These are phyloP conservation scores for Kazachstania martiniae DNA, from an alignment of 805 yeast genomes.

Conservation along the genomic window DNA sequence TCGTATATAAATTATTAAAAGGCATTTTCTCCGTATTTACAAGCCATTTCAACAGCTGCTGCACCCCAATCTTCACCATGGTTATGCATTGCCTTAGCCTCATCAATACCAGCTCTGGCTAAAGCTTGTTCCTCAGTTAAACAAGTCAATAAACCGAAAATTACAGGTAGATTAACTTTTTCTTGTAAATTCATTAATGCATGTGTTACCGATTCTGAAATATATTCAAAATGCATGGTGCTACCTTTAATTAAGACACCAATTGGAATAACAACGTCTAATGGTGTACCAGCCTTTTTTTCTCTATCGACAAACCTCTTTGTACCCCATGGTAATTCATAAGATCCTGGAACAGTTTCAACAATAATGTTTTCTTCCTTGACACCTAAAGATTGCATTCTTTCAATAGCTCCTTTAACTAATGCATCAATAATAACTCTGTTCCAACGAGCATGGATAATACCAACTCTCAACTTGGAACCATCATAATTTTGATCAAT, in stretches of 20 bases:
- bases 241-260: slow-evolving; percentile 94
- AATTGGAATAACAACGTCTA: slow-evolving; percentile 86
- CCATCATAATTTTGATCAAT: slow-evolving; percentile 63
- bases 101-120: slow-evolving; percentile 82
- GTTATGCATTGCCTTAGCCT: slow-evolving; percentile 57
- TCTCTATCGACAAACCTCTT: slow-evolving; percentile 40
- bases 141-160: slow-evolving; percentile 90
- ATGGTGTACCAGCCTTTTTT: slow-evolving; percentile 32
- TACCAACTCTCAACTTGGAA: slow-evolving; percentile 60
- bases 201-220: slow-evolving; percentile 79
- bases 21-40: slow-evolving; percentile 30
- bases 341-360: slow-evolving; percentile 90
- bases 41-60: slow-evolving; percentile 93
- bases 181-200: slow-evolving; percentile 78
- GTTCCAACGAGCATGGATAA: slow-evolving; percentile 97
- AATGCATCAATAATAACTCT: slow-evolving; percentile 61
- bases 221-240: slow-evolving; percentile 97
- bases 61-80: slow-evolving; percentile 99
- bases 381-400: slow-evolving; percentile 58
- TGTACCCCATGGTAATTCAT: slow-evolving; percentile 82
- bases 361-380: slow-evolving; percentile 62
- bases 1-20: slow-evolving; percentile 2
- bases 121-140: slow-evolving; percentile 90
- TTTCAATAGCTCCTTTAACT: slow-evolving; percentile 62
- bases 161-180: slow-evolving; percentile 62